Percentiles rank a stretch among this genome's conserved stretches.
Conservation (phyloP, 164 flowering plant genomes). For the Sextonia rubra region DNA sequence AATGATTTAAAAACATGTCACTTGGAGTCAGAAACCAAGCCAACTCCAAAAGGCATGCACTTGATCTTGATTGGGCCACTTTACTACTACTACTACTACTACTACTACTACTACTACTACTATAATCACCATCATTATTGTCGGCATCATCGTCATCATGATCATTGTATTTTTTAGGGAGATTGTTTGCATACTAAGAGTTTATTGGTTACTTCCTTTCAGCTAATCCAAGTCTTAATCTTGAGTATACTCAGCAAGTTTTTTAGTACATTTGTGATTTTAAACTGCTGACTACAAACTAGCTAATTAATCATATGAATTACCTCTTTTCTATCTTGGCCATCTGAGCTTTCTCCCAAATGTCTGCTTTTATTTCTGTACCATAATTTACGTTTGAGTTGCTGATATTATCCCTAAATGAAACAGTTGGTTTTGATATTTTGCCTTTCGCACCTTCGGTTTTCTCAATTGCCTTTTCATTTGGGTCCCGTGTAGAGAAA, state of each 20-base stretch:
- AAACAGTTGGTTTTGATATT: not conserved
- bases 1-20: not conserved
- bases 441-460: not conserved
- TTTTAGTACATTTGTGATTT: not conserved
- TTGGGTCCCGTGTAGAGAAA: constrained; percentile 7
- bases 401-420: constrained; percentile 14
- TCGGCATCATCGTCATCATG: not conserved
- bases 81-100: not conserved
- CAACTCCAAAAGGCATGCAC: not conserved
- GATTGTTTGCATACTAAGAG: too few relatives aligned
- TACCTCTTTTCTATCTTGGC: constrained; percentile 50
- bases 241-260: not conserved
- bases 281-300: not conserved
- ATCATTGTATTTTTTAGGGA: too few relatives aligned
- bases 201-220: too few relatives aligned
- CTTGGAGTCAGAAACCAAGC: not conserved
- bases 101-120: not conserved
- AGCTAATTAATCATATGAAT: not conserved
- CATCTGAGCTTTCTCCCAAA: constrained; percentile 59
- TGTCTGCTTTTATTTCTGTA: constrained; percentile 34
- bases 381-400: constrained; percentile 2
- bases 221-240: not conserved
- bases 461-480: not conserved
- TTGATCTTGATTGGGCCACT: not conserved
- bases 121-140: too few relatives aligned